Conservation (phyloP, 106 monocot genomes). For the Ottelia alismoides region DNA sequence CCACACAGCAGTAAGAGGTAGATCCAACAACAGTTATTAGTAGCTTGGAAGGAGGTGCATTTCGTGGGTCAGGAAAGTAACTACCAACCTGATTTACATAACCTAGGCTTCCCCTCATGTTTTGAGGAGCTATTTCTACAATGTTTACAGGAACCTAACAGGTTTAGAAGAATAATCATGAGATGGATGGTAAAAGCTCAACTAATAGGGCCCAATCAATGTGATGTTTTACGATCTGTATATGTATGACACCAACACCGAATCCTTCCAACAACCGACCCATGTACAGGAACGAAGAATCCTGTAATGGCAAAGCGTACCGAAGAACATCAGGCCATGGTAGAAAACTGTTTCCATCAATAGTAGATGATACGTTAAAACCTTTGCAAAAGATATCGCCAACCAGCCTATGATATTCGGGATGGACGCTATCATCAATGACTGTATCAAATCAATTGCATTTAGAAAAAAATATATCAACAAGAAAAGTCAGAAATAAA, state of each 20-base stretch:
- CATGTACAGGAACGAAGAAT: slow-evolving; percentile 69
- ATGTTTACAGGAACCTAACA: slow-evolving; percentile 77
- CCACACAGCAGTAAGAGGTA: too few relatives aligned
- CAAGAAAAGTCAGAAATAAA: neutral
- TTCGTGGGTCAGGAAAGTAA: too few relatives aligned
- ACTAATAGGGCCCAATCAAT: too few relatives aligned
- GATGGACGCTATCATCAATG: too few relatives aligned
- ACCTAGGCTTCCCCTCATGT: slow-evolving; percentile 69
- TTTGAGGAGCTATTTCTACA: slow-evolving; percentile 87
- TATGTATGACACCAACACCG: slow-evolving; percentile 81
- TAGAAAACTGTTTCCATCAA: too few relatives aligned
- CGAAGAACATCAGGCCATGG: slow-evolving; percentile 67
- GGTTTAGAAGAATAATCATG: neutral
- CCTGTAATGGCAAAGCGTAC: slow-evolving; percentile 79
- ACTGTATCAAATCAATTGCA: too few relatives aligned
- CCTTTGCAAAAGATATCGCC: too few relatives aligned
- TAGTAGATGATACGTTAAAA: too few relatives aligned
- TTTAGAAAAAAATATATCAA: slow-evolving; percentile 1
- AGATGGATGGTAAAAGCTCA: neutral
- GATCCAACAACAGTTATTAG: too few relatives aligned
- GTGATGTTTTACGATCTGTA: slow-evolving; percentile 19
- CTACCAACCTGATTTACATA: slow-evolving; percentile 66
- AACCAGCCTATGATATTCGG: too few relatives aligned
- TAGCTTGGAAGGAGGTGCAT: neutral
- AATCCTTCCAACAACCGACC: too few relatives aligned